Conservation (phyloP, 2,329 filamentous ascomycete genomes). For the Aureobasidium mangrovei region DNA sequence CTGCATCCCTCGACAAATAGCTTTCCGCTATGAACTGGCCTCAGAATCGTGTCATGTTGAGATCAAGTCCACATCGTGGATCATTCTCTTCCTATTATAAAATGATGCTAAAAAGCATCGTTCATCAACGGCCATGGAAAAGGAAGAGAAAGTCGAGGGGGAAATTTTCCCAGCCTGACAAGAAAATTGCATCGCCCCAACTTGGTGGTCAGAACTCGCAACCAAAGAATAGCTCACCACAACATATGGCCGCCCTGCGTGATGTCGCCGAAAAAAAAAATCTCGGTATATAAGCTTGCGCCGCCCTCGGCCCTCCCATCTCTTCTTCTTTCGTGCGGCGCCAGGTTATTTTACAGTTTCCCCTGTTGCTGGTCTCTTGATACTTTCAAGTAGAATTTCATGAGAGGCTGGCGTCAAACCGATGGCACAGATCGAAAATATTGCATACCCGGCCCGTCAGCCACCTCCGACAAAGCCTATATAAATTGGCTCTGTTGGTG, state of each 20-base stretch:
- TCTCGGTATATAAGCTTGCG: slow-evolving; percentile 8
- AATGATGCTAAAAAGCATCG: slow-evolving; percentile 14
- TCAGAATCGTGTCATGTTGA: slow-evolving; percentile 17
- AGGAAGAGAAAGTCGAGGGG: neutral
- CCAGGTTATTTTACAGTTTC: slow-evolving; percentile 24
- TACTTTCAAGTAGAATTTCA: slow-evolving; percentile 20
- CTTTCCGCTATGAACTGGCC: slow-evolving; percentile 6
- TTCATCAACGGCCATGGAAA: slow-evolving; percentile 16
- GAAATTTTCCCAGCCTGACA: neutral
- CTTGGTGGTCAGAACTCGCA: neutral
- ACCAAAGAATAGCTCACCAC: neutral
- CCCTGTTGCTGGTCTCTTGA: slow-evolving; percentile 27
- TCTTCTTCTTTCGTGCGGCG: slow-evolving; percentile 28
- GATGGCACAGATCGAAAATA: slow-evolving; percentile 26
- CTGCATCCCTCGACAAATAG: neutral
- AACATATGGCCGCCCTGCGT: neutral
- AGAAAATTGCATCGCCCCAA: neutral
- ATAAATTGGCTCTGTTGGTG: slow-evolving; percentile 28
- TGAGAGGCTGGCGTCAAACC: slow-evolving; percentile 24
- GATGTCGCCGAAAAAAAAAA: neutral
- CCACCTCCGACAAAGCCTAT: slow-evolving; percentile 26
- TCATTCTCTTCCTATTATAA: slow-evolving; percentile 19
- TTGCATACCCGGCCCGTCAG: slow-evolving; percentile 26
- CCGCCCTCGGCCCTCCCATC: slow-evolving; percentile 12
- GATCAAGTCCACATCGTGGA: slow-evolving; percentile 15